These are phyloP conservation scores for Cadophora gregata DNA, from an alignment of 2,329 filamentous ascomycete genomes.

Conservation along the genomic window DNA sequence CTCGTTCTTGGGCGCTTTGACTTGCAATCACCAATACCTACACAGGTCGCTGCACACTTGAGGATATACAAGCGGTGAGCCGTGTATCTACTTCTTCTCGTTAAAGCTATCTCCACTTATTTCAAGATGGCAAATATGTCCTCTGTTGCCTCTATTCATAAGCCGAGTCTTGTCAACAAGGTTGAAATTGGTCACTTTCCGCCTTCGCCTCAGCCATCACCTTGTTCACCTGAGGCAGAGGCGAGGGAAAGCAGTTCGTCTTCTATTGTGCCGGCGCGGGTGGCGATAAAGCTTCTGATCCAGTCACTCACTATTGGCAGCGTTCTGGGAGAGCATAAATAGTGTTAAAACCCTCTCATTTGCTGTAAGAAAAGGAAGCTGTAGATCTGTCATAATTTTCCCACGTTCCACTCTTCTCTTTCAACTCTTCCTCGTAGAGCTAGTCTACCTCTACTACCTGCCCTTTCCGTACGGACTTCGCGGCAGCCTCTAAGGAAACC, in stretches of 20 bases:
- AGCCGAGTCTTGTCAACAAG: background rate
- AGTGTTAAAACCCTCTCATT: background rate
- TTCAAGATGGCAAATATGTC: background rate
- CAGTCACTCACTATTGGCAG: background rate
- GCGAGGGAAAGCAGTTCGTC: background rate
- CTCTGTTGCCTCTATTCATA: background rate
- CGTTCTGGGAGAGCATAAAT: background rate
- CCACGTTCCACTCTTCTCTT: background rate
- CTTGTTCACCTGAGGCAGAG: background rate
- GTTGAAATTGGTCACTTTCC: background rate
- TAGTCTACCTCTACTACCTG: background rate
- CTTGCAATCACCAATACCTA: background rate
- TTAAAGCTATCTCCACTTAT: background rate
- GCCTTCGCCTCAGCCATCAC: background rate
- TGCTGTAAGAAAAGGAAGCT: background rate
- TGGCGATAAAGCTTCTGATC: background rate
- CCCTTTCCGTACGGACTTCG: background rate
- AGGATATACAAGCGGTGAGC: background rate
- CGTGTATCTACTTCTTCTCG: background rate
- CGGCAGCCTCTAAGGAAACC: constrained; percentile 2
- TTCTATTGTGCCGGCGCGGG: background rate
- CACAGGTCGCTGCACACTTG: background rate
- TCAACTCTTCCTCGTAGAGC: background rate
- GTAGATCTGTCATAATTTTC: background rate
- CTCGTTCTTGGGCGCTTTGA: background rate